Evolutionary conservation across 2,329 filamentous ascomycete genomes (phyloP).

Genomic region (Exutisphaerella laricina): DNA sequence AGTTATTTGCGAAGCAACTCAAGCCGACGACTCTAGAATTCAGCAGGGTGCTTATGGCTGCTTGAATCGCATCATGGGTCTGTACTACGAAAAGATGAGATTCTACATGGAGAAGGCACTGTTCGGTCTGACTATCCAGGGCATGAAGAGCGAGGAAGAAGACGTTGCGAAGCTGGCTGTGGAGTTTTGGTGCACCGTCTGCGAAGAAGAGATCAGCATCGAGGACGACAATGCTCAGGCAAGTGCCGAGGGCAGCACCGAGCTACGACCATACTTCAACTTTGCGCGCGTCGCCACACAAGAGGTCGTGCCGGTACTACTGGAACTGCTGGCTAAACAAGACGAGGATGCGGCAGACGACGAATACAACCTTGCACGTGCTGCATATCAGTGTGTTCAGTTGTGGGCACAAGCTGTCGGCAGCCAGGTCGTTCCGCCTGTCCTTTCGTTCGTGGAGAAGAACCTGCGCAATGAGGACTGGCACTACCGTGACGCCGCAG

Average conservation of each 20-base stretch:
- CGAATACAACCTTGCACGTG: constrained; percentile 94
- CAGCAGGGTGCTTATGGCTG: constrained; percentile 96
- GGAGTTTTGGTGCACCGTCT: constrained; percentile 99
- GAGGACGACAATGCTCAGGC: constrained; percentile 88
- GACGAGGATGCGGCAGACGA: constrained; percentile 96
- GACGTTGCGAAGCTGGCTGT: constrained; percentile 97
- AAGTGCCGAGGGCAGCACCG: constrained; percentile 66
- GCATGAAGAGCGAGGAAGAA: constrained; percentile 97
- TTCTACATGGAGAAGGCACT: constrained; percentile 99
- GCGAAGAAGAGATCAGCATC: constrained; percentile 95
- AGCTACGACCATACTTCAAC: constrained; percentile 90
- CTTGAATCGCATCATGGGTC: constrained; percentile 94
- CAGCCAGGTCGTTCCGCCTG: constrained; percentile 74
- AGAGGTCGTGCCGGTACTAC: constrained; percentile 88
- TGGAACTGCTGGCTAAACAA: constrained; percentile 87
- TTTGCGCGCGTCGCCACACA: constrained; percentile 88
- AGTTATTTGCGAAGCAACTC: constrained; percentile 97
- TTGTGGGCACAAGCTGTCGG: constrained; percentile 92
- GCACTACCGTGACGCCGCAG: constrained; percentile 90
- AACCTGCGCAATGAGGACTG: constrained; percentile 89
- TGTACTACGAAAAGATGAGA: constrained; percentile 99
- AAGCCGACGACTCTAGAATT: constrained; percentile 83
- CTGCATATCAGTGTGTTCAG: constrained; percentile 92
- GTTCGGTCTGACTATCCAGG: constrained; percentile 93
- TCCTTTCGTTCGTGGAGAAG: constrained; percentile 84